Base-by-base conservation (phyloP, 2,329 filamentous ascomycete species). In the Elsinoe fawcettii region DNA sequence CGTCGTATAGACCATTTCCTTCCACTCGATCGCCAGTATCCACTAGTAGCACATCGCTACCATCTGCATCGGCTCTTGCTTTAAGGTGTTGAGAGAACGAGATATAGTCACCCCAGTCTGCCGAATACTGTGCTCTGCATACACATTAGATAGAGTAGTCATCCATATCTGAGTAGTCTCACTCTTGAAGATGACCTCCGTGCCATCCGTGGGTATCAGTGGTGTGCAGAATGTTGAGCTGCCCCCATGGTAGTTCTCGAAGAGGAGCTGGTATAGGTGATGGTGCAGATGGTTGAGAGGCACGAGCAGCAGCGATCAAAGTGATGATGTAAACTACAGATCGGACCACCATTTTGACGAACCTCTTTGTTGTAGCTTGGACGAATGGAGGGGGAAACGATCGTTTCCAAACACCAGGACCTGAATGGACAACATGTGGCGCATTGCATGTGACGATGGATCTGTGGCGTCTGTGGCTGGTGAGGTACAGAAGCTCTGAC, bases 51-150 rank as follows among this genome's bases (percentile, higher is more conserved):
- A 99, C 76, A 69, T 99, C 93, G 25, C 82, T 82, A 44, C 90
- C 90, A 55, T 85, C 79, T 1, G 83, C 80, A 66, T 96, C 88
- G 57, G 90, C 90, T 67, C 82, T 85, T 63, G 83, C 80, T 57
- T 83, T 86, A 78, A 99, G 83, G 68, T 92, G 90, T 34, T 86
- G 78, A 32, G 90, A 83, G 68, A 99, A 96, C 5, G 92, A 96
- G 65, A 97, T 81, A 72, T 97, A 99, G 73, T 99, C 93, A 59
- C 93, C 93, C 90, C 93, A 97, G 71, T 99, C 93, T 47, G 90
- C 92, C 5, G 89, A 91, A 72, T 95, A 99, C 60, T 93, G 92
- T 2, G 90, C 80, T 74, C 87, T 90, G 61, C 25, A 12, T 3
- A 25, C 1, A n/a, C 4, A 44, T 61, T 47, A 58, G 57, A 30